Conservation (phyloP, 2,329 filamentous ascomycete species). For the Talaromyces sp. region DNA sequence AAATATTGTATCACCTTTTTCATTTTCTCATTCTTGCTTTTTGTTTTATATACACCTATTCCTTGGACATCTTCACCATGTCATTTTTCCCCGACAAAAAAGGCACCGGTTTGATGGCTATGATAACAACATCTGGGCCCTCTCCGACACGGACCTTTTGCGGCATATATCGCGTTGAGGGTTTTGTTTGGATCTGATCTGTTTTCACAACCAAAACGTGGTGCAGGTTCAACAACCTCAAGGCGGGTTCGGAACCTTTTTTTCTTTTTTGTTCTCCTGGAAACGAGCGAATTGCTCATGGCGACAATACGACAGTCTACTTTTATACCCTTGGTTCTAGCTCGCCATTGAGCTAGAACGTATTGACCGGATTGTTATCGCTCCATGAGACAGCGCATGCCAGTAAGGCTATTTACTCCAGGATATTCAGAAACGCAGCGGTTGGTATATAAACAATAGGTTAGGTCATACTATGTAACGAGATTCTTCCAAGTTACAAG, state of each 20-base stretch:
- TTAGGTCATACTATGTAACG: not conserved
- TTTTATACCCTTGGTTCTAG: not conserved
- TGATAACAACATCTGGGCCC: conserved; percentile 69
- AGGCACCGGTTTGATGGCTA: conserved; percentile 32
- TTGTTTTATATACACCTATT: not conserved
- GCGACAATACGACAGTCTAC: not conserved
- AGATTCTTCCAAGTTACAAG: not conserved
- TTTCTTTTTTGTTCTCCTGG: not conserved
- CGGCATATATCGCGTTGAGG: conserved; percentile 50
- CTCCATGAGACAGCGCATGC: not conserved
- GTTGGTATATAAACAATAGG: not conserved
- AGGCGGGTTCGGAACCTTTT: conserved; percentile 45
- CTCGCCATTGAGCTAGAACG: not conserved
- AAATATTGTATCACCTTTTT: not conserved
- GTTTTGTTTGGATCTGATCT: conserved; percentile 61
- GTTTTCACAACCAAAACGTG: conserved; percentile 74
- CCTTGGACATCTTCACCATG: not conserved
- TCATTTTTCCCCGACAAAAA: conserved; percentile 22
- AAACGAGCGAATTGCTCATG: not conserved
- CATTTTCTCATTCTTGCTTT: not conserved
- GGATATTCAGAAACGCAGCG: not conserved
- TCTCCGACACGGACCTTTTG: conserved; percentile 31
- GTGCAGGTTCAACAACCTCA: conserved; percentile 64
- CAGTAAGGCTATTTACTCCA: not conserved
- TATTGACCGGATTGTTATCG: not conserved